Percentiles rank a stretch among this genome's conserved stretches.
Evolutionary conservation across 129 eudicot species (phyloP).

Genomic region (Heracleum sosnowskyi): DNA sequence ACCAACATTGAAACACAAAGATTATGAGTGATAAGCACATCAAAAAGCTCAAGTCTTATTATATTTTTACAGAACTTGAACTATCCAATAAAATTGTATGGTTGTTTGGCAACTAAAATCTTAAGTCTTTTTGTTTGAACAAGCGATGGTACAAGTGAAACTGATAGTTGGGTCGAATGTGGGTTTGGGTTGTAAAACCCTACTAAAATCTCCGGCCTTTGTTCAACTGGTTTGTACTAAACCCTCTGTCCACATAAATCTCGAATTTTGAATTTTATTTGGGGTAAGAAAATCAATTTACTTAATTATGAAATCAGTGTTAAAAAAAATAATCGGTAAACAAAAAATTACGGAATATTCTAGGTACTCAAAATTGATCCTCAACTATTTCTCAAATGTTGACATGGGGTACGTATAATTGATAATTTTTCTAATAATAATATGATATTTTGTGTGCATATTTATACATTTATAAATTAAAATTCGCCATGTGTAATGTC

Average conservation of each 20-base stretch:
- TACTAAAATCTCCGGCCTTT: neutral
- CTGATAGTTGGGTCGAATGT: neutral
- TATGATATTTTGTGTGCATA: too few species aligned
- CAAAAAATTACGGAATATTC: too few species aligned
- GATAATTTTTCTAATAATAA: too few species aligned
- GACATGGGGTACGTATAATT: too few species aligned
- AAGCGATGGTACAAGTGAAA: too few species aligned
- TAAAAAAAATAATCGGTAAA: too few species aligned
- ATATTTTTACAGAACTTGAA: neutral
- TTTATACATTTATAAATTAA: too few species aligned
- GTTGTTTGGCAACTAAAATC: neutral
- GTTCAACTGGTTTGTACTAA: neutral
- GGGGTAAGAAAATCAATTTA: neutral
- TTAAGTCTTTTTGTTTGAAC: neutral
- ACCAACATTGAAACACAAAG: neutral
- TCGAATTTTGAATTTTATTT: neutral
- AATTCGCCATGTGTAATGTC: too few species aligned
- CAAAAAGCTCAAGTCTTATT: constrained; percentile 3
- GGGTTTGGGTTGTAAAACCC: neutral
- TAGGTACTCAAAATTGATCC: too few species aligned
- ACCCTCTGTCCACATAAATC: neutral
- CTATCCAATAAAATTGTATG: neutral
- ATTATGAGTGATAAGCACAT: constrained; percentile 12
- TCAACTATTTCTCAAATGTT: too few species aligned
- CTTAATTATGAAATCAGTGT: too few species aligned